Base-by-base conservation (phyloP, 768 basidiomycete species). In the Collybia nuda region DNA sequence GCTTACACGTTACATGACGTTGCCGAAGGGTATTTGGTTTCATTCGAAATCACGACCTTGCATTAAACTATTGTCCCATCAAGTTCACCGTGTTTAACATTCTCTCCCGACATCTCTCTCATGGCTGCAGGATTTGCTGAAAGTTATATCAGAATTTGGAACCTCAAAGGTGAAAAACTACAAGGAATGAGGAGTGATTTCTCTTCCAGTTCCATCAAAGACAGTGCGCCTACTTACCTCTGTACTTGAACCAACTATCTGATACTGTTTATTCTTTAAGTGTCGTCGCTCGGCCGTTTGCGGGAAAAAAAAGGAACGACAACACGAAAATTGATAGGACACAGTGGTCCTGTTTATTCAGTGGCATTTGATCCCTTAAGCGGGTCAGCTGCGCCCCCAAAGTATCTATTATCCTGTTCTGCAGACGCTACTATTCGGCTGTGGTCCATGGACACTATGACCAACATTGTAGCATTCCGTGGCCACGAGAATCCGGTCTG, bases 401-500 rank as follows among this genome's bases (percentile, higher is more conserved):
- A 81, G 65, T 88, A 92, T 64, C 81, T 99, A 4, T 76, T 99
- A 26, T 98, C 95, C 14, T 81, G 88, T 2, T 98, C 97, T 12
- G 91, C 94, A 39, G 97, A 99, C 64, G 83, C 90, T 1, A 95
- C 96, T 0, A 73, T 86, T 38, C 84, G 97, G 11, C 70, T 99
- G 17, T 99, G 97, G 97, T 96, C 93, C 5, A 73, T 98, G 67
- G 93, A 98, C 55, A 97, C 96, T 0, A 84, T 93, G 79, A 82
- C 90, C 14, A 97, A 97, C 59, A 71, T 98, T 8, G 94, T 94
- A 17, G 94, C 88, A 5, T 99, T 94, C 64, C 81, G 93, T 28
- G 96, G 97, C 0, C 97, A 99, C 60, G 88, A 95, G 63, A 95
- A 97, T 66, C 94, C 97, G 0, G 86, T 99, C 0, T 99, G 97